phyloP scores from a whole-genome alignment of 768 basidiomycete genomes.

The Dendrothele bispora region DNA sequence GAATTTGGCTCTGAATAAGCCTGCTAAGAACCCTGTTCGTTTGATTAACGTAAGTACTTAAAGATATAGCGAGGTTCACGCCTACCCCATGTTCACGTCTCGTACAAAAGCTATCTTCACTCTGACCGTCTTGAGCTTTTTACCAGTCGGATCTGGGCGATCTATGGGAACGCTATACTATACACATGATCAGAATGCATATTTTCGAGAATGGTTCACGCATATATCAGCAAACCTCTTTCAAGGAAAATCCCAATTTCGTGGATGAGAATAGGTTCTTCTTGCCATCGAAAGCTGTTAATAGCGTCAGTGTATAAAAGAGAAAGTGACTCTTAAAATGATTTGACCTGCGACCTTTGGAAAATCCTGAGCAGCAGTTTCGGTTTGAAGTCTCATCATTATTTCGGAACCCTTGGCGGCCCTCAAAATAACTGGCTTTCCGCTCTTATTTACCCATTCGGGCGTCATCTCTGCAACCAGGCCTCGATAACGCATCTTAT shows the following conservation, averaged over 20 bases:
- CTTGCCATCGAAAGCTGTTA: slow-evolving; percentile 31
- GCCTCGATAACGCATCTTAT: not conserved
- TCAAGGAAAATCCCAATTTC: slow-evolving; percentile 15
- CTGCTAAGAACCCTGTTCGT: not conserved
- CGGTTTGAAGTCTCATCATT: slow-evolving; percentile 26
- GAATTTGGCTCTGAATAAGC: not conserved
- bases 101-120: slow-evolving; percentile 25
- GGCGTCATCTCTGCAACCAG: slow-evolving; percentile 20
- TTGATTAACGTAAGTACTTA: not conserved
- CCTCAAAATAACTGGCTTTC: slow-evolving; percentile 21
- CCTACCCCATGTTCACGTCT: slow-evolving; percentile 24
- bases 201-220: slow-evolving; percentile 14
- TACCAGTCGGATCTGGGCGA: not conserved
- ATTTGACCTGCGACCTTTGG: slow-evolving; percentile 22
- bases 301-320: not conserved
- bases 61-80: not conserved
- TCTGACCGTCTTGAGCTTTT: slow-evolving; percentile 14
- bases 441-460: slow-evolving; percentile 17
- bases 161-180: not conserved
- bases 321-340: not conserved
- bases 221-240: slow-evolving; percentile 14
- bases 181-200: not conserved
- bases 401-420: slow-evolving; percentile 26
- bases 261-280: slow-evolving; percentile 28
- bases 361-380: slow-evolving; percentile 19